phyloP scores from a whole-genome alignment of 2,329 filamentous ascomycete genomes.

The Colletotrichum musicola region DNA sequence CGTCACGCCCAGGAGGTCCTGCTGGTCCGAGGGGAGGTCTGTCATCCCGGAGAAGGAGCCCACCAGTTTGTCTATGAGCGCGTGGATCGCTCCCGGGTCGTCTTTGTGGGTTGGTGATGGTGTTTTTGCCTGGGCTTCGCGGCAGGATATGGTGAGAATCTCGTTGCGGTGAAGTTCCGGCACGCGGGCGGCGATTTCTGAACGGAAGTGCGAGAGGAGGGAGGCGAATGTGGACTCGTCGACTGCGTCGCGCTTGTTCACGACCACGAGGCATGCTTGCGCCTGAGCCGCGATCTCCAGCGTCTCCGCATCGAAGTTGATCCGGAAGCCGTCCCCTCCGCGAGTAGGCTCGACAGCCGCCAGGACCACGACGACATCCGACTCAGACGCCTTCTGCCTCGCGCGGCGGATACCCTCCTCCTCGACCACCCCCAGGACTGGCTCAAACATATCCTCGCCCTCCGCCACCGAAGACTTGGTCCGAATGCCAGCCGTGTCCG shows the following conservation, averaged over 20 bases:
- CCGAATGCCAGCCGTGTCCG: slow-evolving; percentile 92
- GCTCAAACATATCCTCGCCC: slow-evolving; percentile 40
- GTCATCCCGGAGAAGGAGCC: slow-evolving; percentile 79
- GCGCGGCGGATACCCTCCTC: slow-evolving; percentile 91
- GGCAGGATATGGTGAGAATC: slow-evolving; percentile 79
- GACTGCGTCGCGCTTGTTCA: slow-evolving; percentile 73
- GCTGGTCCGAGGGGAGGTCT: slow-evolving; percentile 75
- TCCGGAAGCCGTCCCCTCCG: slow-evolving; percentile 52
- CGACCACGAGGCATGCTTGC: slow-evolving; percentile 63
- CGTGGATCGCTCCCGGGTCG: slow-evolving; percentile 76
- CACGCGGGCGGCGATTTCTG: slow-evolving; percentile 53
- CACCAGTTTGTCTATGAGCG: slow-evolving; percentile 76
- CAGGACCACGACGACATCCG: slow-evolving; percentile 87
- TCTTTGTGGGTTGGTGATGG: slow-evolving; percentile 8
- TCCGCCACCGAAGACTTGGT: slow-evolving; percentile 49
- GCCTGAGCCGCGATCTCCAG: slow-evolving; percentile 64
- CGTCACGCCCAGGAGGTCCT: slow-evolving; percentile 90
- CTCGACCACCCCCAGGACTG: slow-evolving; percentile 79
- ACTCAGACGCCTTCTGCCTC: slow-evolving; percentile 82
- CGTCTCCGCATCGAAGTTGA: slow-evolving; percentile 68
- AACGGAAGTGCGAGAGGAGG: slow-evolving; percentile 57
- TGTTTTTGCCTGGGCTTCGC: slow-evolving; percentile 59
- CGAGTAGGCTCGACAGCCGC: slow-evolving; percentile 74
- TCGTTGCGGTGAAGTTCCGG: slow-evolving; percentile 54
- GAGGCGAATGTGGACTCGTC: slow-evolving; percentile 48